Conservation (phyloP, 2,329 filamentous ascomycete genomes). For the Alternaria dauci region DNA sequence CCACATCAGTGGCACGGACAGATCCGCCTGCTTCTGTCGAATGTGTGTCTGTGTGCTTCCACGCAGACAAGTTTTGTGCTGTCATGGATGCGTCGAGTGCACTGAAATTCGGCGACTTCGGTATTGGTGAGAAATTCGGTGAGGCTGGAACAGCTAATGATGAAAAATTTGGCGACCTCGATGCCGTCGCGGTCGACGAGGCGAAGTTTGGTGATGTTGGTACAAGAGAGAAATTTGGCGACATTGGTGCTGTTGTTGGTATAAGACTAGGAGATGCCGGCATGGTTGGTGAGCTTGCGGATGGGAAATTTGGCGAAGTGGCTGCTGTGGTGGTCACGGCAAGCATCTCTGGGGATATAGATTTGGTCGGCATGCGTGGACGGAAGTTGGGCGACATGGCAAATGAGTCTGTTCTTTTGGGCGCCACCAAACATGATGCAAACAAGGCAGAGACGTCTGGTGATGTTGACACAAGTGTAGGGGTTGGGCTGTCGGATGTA, state of each 20-base stretch:
- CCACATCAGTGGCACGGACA: not conserved
- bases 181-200: not conserved
- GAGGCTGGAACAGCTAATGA: constrained; percentile 9
- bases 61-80: not conserved
- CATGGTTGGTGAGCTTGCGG: not conserved
- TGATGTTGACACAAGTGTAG: constrained; percentile 19
- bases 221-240: constrained; percentile 7
- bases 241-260: not conserved
- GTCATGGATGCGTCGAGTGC: not conserved
- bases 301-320: constrained; percentile 16
- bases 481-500: constrained; percentile 1
- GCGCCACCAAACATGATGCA: constrained; percentile 7
- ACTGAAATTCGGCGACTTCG: not conserved
- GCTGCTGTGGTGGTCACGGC: not conserved
- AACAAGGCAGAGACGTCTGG: constrained; percentile 30
- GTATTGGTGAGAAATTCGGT: constrained; percentile 9
- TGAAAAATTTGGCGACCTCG: constrained; percentile 2
- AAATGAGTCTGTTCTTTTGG: constrained; percentile 27
- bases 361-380: constrained; percentile 10
- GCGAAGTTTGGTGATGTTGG: constrained; percentile 25
- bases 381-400: constrained; percentile 26
- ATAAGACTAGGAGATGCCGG: not conserved
- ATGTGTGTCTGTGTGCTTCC: not conserved
- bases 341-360: constrained; percentile 10
- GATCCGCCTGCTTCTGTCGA: not conserved